Evolutionary conservation across 805 yeast genomes (phyloP).

Genomic region (Candida quercuum): DNA sequence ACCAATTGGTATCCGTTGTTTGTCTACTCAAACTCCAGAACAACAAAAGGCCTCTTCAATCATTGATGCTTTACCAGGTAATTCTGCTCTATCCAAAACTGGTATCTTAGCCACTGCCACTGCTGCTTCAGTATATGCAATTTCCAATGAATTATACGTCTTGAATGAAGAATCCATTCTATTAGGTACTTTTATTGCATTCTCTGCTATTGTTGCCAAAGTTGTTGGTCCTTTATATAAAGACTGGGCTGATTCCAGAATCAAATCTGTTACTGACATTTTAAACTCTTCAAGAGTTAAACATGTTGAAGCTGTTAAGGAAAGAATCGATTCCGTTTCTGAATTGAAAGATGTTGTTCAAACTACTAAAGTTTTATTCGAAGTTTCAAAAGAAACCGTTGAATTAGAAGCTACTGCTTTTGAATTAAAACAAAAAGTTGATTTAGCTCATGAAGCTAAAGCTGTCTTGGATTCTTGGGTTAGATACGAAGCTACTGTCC

Average conservation of each 20-base stretch:
- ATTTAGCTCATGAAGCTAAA: slow-evolving; percentile 85
- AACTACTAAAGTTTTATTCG: slow-evolving; percentile 88
- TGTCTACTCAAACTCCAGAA: slow-evolving; percentile 60
- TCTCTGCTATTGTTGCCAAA: slow-evolving; percentile 73
- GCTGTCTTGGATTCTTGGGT: slow-evolving; percentile 98
- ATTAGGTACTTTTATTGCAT: slow-evolving; percentile 73
- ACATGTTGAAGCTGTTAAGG: slow-evolving; percentile 90
- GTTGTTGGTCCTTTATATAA: slow-evolving; percentile 91
- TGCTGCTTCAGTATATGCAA: slow-evolving; percentile 91
- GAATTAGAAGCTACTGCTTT: slow-evolving; percentile 91
- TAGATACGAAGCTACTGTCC: slow-evolving; percentile 93
- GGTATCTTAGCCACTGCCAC: slow-evolving; percentile 92
- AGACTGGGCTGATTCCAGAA: slow-evolving; percentile 86
- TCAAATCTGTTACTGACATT: slow-evolving; percentile 72
- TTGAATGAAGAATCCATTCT: slow-evolving; percentile 91
- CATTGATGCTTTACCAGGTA: slow-evolving; percentile 92
- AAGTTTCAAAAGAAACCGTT: slow-evolving; percentile 94
- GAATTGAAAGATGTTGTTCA: slow-evolving; percentile 88
- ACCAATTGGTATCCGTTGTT: slow-evolving; percentile 55
- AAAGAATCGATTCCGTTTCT: slow-evolving; percentile 82
- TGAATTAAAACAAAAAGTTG: slow-evolving; percentile 87
- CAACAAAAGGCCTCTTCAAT: slow-evolving; percentile 92
- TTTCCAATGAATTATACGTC: slow-evolving; percentile 88
- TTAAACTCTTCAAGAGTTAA: slow-evolving; percentile 83
- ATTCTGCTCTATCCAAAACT: slow-evolving; percentile 81